These are phyloP conservation scores for Cadophora sp. DNA, from an alignment of 2,329 filamentous ascomycete genomes.

Conservation along the genomic window DNA sequence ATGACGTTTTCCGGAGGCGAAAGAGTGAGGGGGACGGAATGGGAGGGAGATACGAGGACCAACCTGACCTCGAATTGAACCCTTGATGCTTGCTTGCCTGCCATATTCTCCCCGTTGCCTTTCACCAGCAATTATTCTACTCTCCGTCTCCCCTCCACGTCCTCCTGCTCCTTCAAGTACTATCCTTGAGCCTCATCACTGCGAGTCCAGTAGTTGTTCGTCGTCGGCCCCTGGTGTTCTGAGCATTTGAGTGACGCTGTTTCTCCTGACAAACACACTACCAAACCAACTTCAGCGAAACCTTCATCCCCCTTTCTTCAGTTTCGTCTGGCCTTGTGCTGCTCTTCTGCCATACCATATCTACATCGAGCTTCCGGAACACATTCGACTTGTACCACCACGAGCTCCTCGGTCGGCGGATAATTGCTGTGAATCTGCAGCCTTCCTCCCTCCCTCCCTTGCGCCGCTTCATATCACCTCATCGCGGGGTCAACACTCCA, in stretches of 20 bases:
- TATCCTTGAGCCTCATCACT: conserved; percentile 15
- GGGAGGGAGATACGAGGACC: not conserved
- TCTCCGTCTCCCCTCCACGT: conserved; percentile 9
- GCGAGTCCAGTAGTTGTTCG: not conserved
- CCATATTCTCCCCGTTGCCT: not conserved
- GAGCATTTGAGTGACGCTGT: not conserved
- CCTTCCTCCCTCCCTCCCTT: not conserved
- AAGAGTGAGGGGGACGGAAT: not conserved
- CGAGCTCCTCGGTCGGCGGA: conserved; percentile 4
- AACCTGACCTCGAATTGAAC: conserved; percentile 10
- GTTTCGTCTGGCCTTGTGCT: not conserved
- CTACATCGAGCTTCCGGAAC: not conserved
- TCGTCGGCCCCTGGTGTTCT: not conserved
- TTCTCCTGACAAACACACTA: conserved; percentile 17
- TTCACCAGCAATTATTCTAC: not conserved
- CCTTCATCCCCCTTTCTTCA: conserved; percentile 1
- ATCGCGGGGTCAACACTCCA: conserved; percentile 25
- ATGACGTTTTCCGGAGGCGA: conserved; percentile 17
- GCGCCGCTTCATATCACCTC: conserved; percentile 8
- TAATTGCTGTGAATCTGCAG: conserved; percentile 12
- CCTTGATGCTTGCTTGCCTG: conserved; percentile 15
- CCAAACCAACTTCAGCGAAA: conserved; percentile 6
- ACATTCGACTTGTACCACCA: not conserved
- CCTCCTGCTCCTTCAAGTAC: conserved; percentile 1
- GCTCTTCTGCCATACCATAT: not conserved